Evolutionary conservation across 2,329 filamentous ascomycete species (phyloP).

Genomic region (Eutypa lata): DNA sequence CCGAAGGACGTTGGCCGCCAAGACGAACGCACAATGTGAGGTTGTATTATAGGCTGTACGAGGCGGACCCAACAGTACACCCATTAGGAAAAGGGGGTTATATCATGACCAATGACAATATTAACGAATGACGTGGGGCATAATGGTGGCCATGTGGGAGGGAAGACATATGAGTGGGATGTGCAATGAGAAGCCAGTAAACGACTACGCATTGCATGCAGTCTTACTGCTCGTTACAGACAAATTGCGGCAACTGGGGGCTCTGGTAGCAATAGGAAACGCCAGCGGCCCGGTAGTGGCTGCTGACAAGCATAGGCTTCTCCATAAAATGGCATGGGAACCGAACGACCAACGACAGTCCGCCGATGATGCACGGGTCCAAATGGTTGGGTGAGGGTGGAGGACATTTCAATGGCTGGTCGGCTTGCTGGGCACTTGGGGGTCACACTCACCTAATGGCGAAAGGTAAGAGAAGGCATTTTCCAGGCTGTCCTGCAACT

Average conservation of each 20-base stretch:
- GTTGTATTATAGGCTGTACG: not conserved
- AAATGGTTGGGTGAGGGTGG: slow-evolving; percentile 43
- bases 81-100: not conserved
- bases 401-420: slow-evolving; percentile 10
- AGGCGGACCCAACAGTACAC: not conserved
- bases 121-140: not conserved
- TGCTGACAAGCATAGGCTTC: slow-evolving; percentile 20
- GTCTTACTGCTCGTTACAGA: too few relatives aligned
- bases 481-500: slow-evolving; percentile 42
- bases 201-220: too few relatives aligned
- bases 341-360: slow-evolving; percentile 41
- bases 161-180: slow-evolving; percentile 2
- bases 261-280: slow-evolving; percentile 14
- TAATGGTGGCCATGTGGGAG: not conserved
- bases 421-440: slow-evolving; percentile 11
- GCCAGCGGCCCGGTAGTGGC: slow-evolving; percentile 23
- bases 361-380: slow-evolving; percentile 43
- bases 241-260: slow-evolving; percentile 12
- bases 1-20: not conserved
- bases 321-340: slow-evolving; percentile 29
- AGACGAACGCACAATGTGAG: not conserved
- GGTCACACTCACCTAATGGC: slow-evolving; percentile 51
- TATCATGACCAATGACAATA: not conserved
- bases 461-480: slow-evolving; percentile 47
- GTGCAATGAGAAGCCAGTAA: slow-evolving; percentile 3